Evolutionary conservation across 2,329 filamentous ascomycete species (phyloP).

Genomic region (Fusarium nanum): DNA sequence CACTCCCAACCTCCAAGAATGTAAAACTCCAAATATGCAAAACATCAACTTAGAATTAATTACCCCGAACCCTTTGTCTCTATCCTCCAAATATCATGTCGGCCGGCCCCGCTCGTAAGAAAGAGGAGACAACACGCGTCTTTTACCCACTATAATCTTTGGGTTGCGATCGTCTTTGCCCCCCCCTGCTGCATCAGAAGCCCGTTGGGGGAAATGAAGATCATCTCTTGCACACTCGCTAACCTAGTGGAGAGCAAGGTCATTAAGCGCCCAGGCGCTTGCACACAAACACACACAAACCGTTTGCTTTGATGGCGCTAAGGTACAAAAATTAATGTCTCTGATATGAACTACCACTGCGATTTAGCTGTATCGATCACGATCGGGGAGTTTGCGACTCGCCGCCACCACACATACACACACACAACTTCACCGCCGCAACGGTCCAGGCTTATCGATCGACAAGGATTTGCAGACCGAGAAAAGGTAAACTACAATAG

Average conservation of each 20-base stretch:
- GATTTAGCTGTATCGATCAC: conserved; percentile 24
- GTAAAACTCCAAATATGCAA: conserved; percentile 15
- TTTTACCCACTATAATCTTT: conserved; percentile 31
- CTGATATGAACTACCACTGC: conserved; percentile 21
- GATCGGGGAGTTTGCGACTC: conserved; percentile 25
- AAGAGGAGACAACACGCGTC: conserved; percentile 36
- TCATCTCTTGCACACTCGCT: conserved; percentile 35
- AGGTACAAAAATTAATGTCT: conserved; percentile 2
- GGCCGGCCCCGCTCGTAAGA: conserved; percentile 22
- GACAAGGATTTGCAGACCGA: conserved; percentile 18
- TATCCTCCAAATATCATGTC: conserved; percentile 11
- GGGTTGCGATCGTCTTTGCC: conserved; percentile 17
- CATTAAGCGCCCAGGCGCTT: conserved; percentile 36
- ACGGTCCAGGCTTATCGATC: conserved; percentile 23
- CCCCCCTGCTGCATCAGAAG: conserved; percentile 28
- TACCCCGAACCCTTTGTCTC: conserved; percentile 8
- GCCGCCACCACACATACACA: conserved; percentile 12
- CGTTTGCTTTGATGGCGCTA: conserved; percentile 22
- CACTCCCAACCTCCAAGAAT: conserved; percentile 12
- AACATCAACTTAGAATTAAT: conserved; percentile 13
- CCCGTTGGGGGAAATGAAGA: conserved; percentile 43
- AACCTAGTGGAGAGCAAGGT: conserved; percentile 1
- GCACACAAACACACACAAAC: conserved; percentile 6
- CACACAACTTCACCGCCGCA: conserved; percentile 18
- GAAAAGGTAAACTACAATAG: background rate